Conservation (phyloP, 2,329 filamentous ascomycete genomes). For the Fusarium staphyleae region DNA sequence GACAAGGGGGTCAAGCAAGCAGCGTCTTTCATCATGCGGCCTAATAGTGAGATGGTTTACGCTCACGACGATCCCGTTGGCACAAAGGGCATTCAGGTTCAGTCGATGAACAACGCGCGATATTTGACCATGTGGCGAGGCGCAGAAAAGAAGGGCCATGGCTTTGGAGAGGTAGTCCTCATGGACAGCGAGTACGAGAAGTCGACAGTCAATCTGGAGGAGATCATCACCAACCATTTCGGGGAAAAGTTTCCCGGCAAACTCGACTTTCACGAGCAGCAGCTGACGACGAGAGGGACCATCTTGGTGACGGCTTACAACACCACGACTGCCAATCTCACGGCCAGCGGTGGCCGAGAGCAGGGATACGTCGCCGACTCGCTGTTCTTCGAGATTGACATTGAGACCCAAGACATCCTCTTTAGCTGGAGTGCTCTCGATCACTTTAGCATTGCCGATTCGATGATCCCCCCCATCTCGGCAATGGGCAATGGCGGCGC, state of each 20-base stretch:
- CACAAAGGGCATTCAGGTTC: slow-evolving; percentile 39
- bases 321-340: slow-evolving; percentile 28
- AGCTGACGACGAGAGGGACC: slow-evolving; percentile 32
- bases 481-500: slow-evolving; percentile 20
- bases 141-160: slow-evolving; percentile 37
- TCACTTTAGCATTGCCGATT: slow-evolving; percentile 37
- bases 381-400: slow-evolving; percentile 52
- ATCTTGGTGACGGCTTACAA: slow-evolving; percentile 40
- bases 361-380: slow-evolving; percentile 40
- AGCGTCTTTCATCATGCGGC: slow-evolving; percentile 35
- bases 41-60: slow-evolving; percentile 44
- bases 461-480: slow-evolving; percentile 17
- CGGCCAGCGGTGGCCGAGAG: slow-evolving; percentile 22
- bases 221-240: slow-evolving; percentile 5
- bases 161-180: slow-evolving; percentile 44
- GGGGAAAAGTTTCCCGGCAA: slow-evolving; percentile 1
- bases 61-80: slow-evolving; percentile 17
- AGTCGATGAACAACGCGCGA: slow-evolving; percentile 41
- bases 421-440: slow-evolving; percentile 52
- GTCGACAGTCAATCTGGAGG: slow-evolving; percentile 17
- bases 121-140: slow-evolving; percentile 45
- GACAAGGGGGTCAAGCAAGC: slow-evolving; percentile 21
- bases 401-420: slow-evolving; percentile 48
- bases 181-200: slow-evolving; percentile 43
- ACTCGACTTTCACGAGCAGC: slow-evolving; percentile 37